phyloP scores from a whole-genome alignment of 164 flowering plant genomes.

The Kalanchoe fedtschenkoi region DNA sequence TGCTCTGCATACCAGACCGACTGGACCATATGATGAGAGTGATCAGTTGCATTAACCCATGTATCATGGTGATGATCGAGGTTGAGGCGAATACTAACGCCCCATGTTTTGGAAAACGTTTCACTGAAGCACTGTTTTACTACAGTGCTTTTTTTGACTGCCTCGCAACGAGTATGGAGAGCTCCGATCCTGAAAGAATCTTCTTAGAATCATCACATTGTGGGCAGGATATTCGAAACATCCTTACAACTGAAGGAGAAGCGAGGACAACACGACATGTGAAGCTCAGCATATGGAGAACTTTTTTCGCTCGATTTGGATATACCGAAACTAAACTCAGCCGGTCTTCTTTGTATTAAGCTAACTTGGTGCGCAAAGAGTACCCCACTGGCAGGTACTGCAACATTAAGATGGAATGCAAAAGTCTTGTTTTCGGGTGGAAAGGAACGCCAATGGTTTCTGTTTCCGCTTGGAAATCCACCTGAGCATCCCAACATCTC shows the following conservation, averaged over 20 bases:
- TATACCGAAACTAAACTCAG: slow-evolving; percentile 38
- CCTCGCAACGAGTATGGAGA: slow-evolving; percentile 24
- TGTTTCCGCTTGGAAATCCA: slow-evolving; percentile 43
- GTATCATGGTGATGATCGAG: slow-evolving; percentile 37
- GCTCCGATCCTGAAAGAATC: slow-evolving; percentile 19
- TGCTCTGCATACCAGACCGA: slow-evolving; percentile 19
- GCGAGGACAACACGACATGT: slow-evolving; percentile 36
- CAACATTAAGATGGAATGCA: slow-evolving; percentile 31
- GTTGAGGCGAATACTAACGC: slow-evolving; percentile 43
- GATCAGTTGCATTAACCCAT: slow-evolving; percentile 29
- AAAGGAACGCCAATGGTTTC: slow-evolving; percentile 41
- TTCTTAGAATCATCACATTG: slow-evolving; percentile 16
- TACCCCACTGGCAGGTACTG: slow-evolving; percentile 23
- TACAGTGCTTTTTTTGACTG: slow-evolving; percentile 37
- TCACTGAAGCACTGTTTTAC: slow-evolving; percentile 49
- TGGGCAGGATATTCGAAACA: slow-evolving; percentile 27
- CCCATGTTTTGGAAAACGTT: slow-evolving; percentile 29
- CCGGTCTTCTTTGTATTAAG: slow-evolving; percentile 32
- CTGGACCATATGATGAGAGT: slow-evolving; percentile 34
- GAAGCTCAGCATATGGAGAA: slow-evolving; percentile 37
- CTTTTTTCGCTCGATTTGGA: slow-evolving; percentile 34
- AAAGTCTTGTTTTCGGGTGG: slow-evolving; percentile 42
- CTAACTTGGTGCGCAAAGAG: slow-evolving; percentile 22
- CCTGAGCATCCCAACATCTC: too few relatives aligned
- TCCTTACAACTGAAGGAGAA: slow-evolving; percentile 39